These are phyloP conservation scores for Nakaseomyces delphensis DNA, from an alignment of 1,139 yeast species.

Conservation along the genomic window DNA sequence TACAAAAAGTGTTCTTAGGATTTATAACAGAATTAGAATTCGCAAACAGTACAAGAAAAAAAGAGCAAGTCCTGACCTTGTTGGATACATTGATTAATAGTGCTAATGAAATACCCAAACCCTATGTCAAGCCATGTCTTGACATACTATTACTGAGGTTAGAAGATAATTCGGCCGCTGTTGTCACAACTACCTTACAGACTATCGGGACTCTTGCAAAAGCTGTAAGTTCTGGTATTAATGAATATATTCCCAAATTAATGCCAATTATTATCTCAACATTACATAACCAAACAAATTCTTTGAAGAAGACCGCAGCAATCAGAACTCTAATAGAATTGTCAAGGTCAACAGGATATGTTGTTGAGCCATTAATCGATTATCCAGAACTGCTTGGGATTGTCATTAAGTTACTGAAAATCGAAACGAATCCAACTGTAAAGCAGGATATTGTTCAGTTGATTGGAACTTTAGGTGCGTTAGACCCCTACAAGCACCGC, in stretches of 20 bases:
- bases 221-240: slow-evolving; percentile 81
- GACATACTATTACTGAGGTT: slow-evolving; percentile 76
- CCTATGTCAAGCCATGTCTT: slow-evolving; percentile 83
- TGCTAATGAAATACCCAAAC: slow-evolving; percentile 72
- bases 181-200: slow-evolving; percentile 74
- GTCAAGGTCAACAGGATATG: slow-evolving; percentile 88
- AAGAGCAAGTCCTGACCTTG: slow-evolving; percentile 79
- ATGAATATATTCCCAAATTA: slow-evolving; percentile 58
- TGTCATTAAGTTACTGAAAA: slow-evolving; percentile 68
- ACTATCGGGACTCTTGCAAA: slow-evolving; percentile 88
- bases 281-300: slow-evolving; percentile 84
- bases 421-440: slow-evolving; percentile 65
- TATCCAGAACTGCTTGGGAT: slow-evolving; percentile 83
- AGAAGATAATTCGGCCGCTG: slow-evolving; percentile 62
- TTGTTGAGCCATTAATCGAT: slow-evolving; percentile 83
- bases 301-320: slow-evolving; percentile 82
- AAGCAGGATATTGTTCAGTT: slow-evolving; percentile 82
- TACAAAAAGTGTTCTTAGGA: slow-evolving; percentile 79
- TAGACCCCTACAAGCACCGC: slow-evolving; percentile 92
- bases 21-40: slow-evolving; percentile 76
- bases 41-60: slow-evolving; percentile 63
- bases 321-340: slow-evolving; percentile 79
- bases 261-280: slow-evolving; percentile 87
- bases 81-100: slow-evolving; percentile 66
- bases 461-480: slow-evolving; percentile 88